Evolutionary conservation across 371 early-diverging fungal species (phyloP), one percentile per base, ranked within the genome.

Genomic region (Rhizopus stolonifer): DNA sequence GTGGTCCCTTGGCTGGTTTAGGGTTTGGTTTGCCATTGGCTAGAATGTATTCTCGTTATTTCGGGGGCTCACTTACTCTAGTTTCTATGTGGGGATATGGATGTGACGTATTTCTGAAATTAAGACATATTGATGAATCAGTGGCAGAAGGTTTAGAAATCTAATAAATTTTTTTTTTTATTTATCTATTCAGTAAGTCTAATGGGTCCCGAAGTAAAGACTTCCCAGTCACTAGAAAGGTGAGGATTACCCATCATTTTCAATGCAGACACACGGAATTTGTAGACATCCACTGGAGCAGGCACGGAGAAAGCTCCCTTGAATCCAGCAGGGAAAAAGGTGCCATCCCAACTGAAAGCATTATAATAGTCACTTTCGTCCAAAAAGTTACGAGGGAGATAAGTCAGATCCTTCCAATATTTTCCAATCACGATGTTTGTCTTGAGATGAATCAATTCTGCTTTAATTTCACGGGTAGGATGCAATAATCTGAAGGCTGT

Each of bases 11-110:
- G 63, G 87, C 83, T 29, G 82, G 83, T 23, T 65, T 84, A 54
- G 83, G 84, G 56, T 87, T 85, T 74, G 96, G 95, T 19, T 70
- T 96, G 47, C 96, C 96, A 8, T 85, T 95, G 85, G 89, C 95
- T 1, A 75, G 90, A 31, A 86, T 96, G 50, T 96, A 96, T 69
- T 91, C 94, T n/a, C 78, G 85, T 24, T 97, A 96, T 54, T 95
- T 96, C 83, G 96, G 95, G 33, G 98, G 98, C 0, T 84, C 87
- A 8, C 75, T 97, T 25, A 88, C 93, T 8, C 58, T 97, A 23
- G 77, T 89, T 32, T 90, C 93, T 19, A 77, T 98, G 59, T 80
- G 83, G 45, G 95, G 93, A 8, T 87, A 91, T 65, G 98, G 96
- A 13, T 88, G 92, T 52, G 98, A 98, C 68, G 88, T 92, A n/a